Evolutionary conservation across 2,329 filamentous ascomycete genomes (phyloP), one percentile per base, ranked within the genome.

Genomic region (Escovopsis sp.): DNA sequence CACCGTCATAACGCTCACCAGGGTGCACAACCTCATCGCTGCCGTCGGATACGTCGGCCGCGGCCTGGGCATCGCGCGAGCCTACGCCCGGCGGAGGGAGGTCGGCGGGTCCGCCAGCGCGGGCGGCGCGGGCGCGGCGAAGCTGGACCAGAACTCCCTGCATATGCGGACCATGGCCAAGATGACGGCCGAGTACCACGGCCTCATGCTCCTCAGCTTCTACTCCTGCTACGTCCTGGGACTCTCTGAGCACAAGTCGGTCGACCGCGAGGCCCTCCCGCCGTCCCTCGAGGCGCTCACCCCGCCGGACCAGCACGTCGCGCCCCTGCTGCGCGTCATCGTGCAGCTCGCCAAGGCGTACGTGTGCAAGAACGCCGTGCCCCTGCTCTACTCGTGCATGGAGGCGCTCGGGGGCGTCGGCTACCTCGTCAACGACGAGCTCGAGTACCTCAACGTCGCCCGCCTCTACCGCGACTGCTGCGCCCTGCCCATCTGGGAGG

Each of bases 401-500:
- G 78, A 81, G 51, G 65, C 68, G 2, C 64, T 83, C 0, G 79
- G 79, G 7, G 79, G 79, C 1, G 71, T 82, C 1, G 78, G 79
- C 0, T 83, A 81, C 49, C 67, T 79, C 20, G 66, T 77, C 51
- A 81, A 81, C 49, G 65, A 71, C 32, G 71, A 75, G 44, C 72
- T 76, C 44, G 74, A 77, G 39, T 69, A 75, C 32, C 62, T 83
- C 43, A 86, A 85, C 51, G 61, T 85, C 4, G 70, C 79, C 0
- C 68, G 78, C 7, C 62, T 84, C 1, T 76, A 76, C 50, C 70
- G 82, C 7, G 81, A 85, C 50, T 73, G 70, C 2, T 65, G 61
- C 7, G 80, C 84, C 3, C 60, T 74, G 39, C 68, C 72, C 12
- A 84, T 85, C 39, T 83, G 79, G 77, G 79, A 83, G 56, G 79